phyloP scores from a whole-genome alignment of 345 rosid genomes.

The Fremontodendron californicum region DNA sequence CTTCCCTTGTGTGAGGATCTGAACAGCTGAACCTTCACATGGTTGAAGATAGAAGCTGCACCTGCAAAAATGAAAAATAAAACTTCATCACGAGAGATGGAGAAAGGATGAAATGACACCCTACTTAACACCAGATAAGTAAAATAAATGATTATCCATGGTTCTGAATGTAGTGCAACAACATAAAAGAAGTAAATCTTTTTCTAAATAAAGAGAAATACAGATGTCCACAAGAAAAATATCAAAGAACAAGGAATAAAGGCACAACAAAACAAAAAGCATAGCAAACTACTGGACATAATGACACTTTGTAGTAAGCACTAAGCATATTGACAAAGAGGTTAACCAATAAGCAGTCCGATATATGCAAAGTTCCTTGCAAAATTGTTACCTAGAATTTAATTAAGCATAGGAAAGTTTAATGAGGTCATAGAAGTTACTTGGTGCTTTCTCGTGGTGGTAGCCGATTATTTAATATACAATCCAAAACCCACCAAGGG shows the following conservation, averaged over 20 bases:
- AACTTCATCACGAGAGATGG: not conserved
- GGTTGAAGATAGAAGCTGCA: slow-evolving; percentile 97
- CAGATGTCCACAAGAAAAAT: not conserved
- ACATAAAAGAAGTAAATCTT: not conserved
- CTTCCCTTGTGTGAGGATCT: slow-evolving; percentile 92
- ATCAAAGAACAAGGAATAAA: not conserved
- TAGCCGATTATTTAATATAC: slow-evolving; percentile 79
- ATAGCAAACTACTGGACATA: not conserved
- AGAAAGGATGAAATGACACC: not conserved
- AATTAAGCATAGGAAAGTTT: slow-evolving; percentile 8
- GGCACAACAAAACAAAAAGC: not conserved
- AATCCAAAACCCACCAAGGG: slow-evolving; percentile 95
- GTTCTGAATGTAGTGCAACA: not conserved
- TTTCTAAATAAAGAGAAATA: not conserved
- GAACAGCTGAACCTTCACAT: slow-evolving; percentile 78
- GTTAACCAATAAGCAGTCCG: not conserved
- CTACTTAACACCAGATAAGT: not conserved
- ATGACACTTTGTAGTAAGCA: not conserved
- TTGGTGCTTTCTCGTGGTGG: slow-evolving; percentile 92
- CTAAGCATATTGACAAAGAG: not conserved
- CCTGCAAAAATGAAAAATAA: slow-evolving; percentile 40
- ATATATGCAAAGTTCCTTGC: not conserved
- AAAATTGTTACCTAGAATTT: not conserved
- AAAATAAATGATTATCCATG: not conserved
- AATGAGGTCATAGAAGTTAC: slow-evolving; percentile 37